Evolutionary conservation across 1,284 basidiomycete species (phyloP), one percentile per base, ranked within the genome.

Genomic region (Fomitopsis pinicola): DNA sequence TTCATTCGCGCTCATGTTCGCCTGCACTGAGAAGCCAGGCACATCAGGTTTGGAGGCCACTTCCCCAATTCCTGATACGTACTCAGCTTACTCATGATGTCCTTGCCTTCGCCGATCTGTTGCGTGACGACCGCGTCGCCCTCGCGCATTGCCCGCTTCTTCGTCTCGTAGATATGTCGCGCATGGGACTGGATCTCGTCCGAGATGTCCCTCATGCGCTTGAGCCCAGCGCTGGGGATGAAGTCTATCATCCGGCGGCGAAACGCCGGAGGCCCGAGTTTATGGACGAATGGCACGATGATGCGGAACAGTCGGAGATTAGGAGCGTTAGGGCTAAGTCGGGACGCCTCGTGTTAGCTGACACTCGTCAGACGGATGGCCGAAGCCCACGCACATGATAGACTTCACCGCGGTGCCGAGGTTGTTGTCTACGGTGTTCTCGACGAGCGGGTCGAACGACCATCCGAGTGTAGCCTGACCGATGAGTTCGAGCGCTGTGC

Each of bases 31-130:
- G 17, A 42, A 26, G n/a, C 28, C 17, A 35, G 17, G 30, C 30
- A 33, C 30, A n/a, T 14, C 8, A 12, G 26, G 55, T 19, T 17
- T 50, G 22, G 22, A 22, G 35, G 0, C 9, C 30, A 17, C 8
- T 35, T 28, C 5, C 28, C 22, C 12, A 15, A n/a, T 3, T 10
- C 10, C 54, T 17, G 9, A 8, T 2, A 71, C 77, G 35, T 64
- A 79, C 80, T 71, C 10, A 83, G 66, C 56, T 78, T 75, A 60
- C 79, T 82, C 57, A 83, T 74, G 53, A 82, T 75, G 66, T 83
- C 80, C 55, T 78, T 80, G 19, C 76, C 78, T 42, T 66, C 67
- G 1, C 73, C 75, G 42, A 77, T 63, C 55, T 78, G 74, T 8
- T 67, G 61, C 7, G 63, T 42, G 0, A 77, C 62, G 7, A 68